Conservation (phyloP, 106 monocot species). For the Dioscorea zingiberensis region DNA sequence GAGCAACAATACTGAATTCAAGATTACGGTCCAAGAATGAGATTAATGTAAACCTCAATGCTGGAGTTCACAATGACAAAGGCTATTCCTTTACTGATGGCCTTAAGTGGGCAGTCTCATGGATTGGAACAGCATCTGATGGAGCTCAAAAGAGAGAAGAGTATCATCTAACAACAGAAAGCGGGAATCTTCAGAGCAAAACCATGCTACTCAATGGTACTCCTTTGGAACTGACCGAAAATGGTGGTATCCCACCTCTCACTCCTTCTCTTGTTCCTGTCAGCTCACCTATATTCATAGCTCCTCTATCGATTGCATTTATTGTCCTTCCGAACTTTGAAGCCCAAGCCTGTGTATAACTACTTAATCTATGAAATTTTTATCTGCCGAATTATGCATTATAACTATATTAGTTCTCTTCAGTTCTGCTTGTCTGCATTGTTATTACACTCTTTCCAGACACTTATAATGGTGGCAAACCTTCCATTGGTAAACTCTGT, state of each 20-base stretch:
- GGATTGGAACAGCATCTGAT: conserved; percentile 52
- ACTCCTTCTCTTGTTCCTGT: conserved; percentile 30
- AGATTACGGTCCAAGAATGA: conserved; percentile 34
- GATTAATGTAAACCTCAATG: conserved; percentile 28
- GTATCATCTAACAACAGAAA: conserved; percentile 55
- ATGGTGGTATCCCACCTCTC: conserved; percentile 45
- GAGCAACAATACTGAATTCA: conserved; percentile 26
- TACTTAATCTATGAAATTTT: too few relatives aligned
- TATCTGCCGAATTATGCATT: too few relatives aligned
- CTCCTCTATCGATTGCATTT: conserved; percentile 57
- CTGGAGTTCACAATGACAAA: conserved; percentile 3
- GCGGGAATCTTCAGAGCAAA: conserved; percentile 34
- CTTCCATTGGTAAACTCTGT: too few relatives aligned
- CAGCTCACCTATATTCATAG: conserved; percentile 26
- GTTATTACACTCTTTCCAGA: too few relatives aligned
- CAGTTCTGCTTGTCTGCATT: too few relatives aligned
- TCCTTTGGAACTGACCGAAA: conserved; percentile 45
- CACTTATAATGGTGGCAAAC: too few relatives aligned
- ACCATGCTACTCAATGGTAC: conserved; percentile 60
- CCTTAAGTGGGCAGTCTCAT: conserved; percentile 55
- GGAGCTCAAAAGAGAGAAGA: conserved; percentile 49
- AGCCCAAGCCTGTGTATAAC: conserved; percentile 28
- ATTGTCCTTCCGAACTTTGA: conserved; percentile 62
- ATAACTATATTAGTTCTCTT: too few relatives aligned
- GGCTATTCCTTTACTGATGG: conserved; percentile 28